phyloP scores from a whole-genome alignment of 2,329 filamentous ascomycete species.

The Aspergillus alliaceus region DNA sequence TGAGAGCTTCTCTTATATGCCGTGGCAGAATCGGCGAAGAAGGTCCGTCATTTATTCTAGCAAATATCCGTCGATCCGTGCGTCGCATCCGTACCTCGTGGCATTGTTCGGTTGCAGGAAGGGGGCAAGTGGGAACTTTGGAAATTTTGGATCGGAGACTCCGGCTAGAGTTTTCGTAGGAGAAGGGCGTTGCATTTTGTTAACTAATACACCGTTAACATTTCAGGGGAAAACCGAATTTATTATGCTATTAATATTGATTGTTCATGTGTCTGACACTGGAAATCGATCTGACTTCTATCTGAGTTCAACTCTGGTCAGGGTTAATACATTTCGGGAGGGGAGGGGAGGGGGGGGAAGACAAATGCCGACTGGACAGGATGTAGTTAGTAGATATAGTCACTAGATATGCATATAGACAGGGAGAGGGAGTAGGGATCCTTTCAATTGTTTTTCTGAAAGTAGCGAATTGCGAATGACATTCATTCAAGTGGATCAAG shows the following conservation, averaged over 20 bases:
- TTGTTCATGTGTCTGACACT: neutral
- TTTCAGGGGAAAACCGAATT: neutral
- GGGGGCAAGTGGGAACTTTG: constrained; percentile 6
- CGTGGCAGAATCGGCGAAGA: neutral
- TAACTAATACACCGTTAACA: neutral
- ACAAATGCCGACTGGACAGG: too few species aligned
- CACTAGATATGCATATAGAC: too few species aligned
- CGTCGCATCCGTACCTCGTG: constrained; percentile 18
- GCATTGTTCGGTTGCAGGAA: constrained; percentile 14
- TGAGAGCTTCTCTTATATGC: neutral
- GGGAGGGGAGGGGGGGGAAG: too few species aligned
- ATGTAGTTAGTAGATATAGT: too few species aligned
- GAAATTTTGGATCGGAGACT: constrained; percentile 1
- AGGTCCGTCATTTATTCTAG: neutral
- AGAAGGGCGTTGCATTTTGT: neutral
- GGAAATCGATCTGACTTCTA: too few species aligned
- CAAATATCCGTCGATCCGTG: constrained; percentile 18
- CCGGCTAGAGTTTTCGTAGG: neutral
- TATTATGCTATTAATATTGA: neutral
- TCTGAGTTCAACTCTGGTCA: too few species aligned
- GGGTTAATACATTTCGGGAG: too few species aligned
- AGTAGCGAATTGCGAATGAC: neutral
- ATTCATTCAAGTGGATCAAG: neutral
- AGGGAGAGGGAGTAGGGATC: too few species aligned
- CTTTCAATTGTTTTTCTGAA: too few species aligned